Conservation (phyloP, 495 filamentous ascomycete genomes). For the Lophium mytilinum region DNA sequence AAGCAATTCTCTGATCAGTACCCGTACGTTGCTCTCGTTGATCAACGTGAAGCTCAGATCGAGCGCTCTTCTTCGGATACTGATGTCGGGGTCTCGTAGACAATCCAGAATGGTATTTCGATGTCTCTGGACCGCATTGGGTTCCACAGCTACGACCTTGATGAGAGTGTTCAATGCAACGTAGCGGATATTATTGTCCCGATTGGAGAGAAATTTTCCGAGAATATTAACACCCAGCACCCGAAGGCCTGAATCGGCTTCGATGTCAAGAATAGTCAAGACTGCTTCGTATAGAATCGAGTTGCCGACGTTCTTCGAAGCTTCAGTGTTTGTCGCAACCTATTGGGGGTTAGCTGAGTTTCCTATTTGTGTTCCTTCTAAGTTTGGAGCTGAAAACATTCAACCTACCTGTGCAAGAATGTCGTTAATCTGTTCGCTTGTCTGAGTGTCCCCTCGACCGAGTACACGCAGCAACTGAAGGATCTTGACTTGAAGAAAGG, state of each 20-base stretch:
- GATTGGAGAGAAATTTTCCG: constrained; percentile 93
- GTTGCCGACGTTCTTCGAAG: constrained; percentile 97
- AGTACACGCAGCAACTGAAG: constrained; percentile 76
- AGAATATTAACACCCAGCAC: constrained; percentile 97
- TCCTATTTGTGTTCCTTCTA: background rate
- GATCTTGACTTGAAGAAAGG: constrained; percentile 97
- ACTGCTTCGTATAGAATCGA: constrained; percentile 97
- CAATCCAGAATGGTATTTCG: constrained; percentile 96
- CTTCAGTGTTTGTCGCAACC: constrained; percentile 96
- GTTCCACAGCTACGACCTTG: constrained; percentile 96
- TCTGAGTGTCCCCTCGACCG: constrained; percentile 75
- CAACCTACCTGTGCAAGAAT: constrained; percentile 68
- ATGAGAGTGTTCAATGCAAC: constrained; percentile 94
- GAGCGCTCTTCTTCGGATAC: constrained; percentile 85
- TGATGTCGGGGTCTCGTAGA: constrained; percentile 96
- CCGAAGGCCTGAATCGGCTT: constrained; percentile 87
- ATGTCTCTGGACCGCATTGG: constrained; percentile 93
- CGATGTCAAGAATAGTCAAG: constrained; percentile 93
- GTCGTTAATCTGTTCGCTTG: constrained; percentile 96
- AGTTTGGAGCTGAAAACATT: too few species aligned
- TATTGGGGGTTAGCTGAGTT: constrained; percentile 3
- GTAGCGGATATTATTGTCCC: constrained; percentile 98
- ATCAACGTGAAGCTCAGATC: constrained; percentile 97
- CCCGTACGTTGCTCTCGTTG: constrained; percentile 90
- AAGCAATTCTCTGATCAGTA: constrained; percentile 83